Evolutionary conservation across 2,329 filamentous ascomycete species (phyloP), one percentile per base, ranked within the genome.

Genomic region (Claviceps arundinis): DNA sequence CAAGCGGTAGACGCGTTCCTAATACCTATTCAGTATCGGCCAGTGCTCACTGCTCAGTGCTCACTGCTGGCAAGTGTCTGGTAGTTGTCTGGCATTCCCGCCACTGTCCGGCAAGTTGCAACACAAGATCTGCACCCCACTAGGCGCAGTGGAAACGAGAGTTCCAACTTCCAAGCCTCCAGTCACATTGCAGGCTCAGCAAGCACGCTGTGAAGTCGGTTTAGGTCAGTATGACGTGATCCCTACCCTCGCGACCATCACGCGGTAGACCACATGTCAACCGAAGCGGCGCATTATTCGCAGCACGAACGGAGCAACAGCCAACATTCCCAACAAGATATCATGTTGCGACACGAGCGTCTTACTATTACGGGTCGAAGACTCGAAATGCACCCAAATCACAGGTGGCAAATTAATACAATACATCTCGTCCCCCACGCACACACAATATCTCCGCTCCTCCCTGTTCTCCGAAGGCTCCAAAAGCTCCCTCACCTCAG

Each of bases 211-310:
- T 11, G 9, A 34, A 34, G 9, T 11, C 19, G 6, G 9, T 46
- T 46, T 38, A 17, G 49, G 16, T 46, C 42, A 46, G 42, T 46
- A 50, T 46, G 49, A 50, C 49, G 49, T 37, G 34, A 24, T 46
- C 5, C 1, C 43, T 22, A 14, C 40, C 48, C 17, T n/a, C 26
- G 24, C 24, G 22, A 41, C 47, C 37, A 30, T 6, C 24, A 41
- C 37, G 22, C 24, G 38, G 17, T n/a, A 37, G 37, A 26, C 34
- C 19, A 40, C 47, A 42, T 41, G 5, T 37, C 41, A 37, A 24
- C 13, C 26, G 13, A 16, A 16, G 37, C 4, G 26, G 22, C 41
- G 40, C 17, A 19, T 44, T 44, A 19, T 19, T 19, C 2, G 40
- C 37, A 37, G 19, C 40, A 37, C 9, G 24, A 42, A 44, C 22